Conservation (phyloP, 2,329 filamentous ascomycete species). For the Rasamsonia emersonii region DNA sequence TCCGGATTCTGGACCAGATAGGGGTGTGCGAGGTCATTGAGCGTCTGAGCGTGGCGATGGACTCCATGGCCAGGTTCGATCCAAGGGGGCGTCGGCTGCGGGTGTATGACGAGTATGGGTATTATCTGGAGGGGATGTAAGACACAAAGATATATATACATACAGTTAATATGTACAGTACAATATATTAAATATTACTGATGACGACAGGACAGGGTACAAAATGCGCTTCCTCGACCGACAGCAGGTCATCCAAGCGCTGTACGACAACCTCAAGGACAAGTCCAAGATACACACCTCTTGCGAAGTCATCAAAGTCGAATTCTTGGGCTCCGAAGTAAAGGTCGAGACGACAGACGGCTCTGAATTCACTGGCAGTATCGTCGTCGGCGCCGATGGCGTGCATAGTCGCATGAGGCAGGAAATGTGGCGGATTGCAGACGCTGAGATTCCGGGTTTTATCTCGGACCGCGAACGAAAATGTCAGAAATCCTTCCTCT, state of each 20-base stretch:
- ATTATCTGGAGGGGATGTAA: no score
- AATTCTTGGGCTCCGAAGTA: slow-evolving; percentile 13
- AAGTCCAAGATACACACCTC: slow-evolving; percentile 20
- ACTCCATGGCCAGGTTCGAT: no score
- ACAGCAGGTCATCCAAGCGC: slow-evolving; percentile 23
- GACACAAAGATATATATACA: no score
- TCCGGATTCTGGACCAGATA: slow-evolving; percentile 4
- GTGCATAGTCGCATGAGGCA: slow-evolving; percentile 30
- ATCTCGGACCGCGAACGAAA: slow-evolving; percentile 1
- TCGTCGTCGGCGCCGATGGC: slow-evolving; percentile 40
- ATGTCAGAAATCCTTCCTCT: slow-evolving; percentile 4
- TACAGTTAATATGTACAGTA: no score
- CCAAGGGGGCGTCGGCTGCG: no score
- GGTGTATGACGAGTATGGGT: no score
- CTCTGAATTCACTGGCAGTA: slow-evolving; percentile 20
- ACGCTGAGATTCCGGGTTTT: slow-evolving; percentile 7
- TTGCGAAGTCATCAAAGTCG: slow-evolving; percentile 15
- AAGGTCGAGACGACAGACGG: slow-evolving; percentile 27
- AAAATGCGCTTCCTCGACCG: slow-evolving; percentile 30
- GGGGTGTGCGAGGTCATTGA: no score
- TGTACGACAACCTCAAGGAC: slow-evolving; percentile 23
- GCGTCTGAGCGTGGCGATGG: no score
- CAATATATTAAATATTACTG: no score
- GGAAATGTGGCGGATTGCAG: slow-evolving; percentile 23
- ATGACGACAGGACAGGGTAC: no score